Evolutionary conservation across 371 early-diverging fungal species (phyloP), one percentile per base, ranked within the genome.

Genomic region (Gilbertella persicaria): DNA sequence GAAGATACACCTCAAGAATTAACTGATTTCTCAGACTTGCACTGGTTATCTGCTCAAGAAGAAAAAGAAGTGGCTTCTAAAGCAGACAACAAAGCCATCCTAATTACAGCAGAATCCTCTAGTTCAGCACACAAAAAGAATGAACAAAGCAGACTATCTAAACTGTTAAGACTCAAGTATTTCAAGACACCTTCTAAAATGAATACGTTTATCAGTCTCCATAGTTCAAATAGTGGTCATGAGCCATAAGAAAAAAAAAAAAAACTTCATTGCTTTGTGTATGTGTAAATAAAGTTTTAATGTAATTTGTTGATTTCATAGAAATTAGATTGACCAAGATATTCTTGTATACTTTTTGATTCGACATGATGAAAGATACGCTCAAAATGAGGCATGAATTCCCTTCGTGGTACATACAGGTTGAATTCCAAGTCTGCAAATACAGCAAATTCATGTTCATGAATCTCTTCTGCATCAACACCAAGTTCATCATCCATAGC

Each of bases 341-440:
- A 82, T 7, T 79, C 80, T 56, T 79, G 71, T 3, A 75, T 73
- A 45, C 79, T 80, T 50, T 73, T 59, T 41, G 75, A 67, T 39
- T 80, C 77, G 62, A 64, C 45, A 43, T 51, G 47, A 14, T 43
- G 39, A 40, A 86, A 77, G 55, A 94, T 88, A 42, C 92, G 81
- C 48, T 90, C 83, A 62, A 96, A 81, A 63, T 96, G 96, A 3
- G 95, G 95, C 75, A 90, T 78, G 30, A 93, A 84, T 63, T 95
- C 94, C 54, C 78, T 73, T 40, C 73, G 62, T 0, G 96, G 90
- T 5, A 95, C 64, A 69, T 87, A 93, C 10, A 96, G 75, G 23
- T 81, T 83, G 61, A 96, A 96, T 26, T 92, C 92, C 24, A 96
- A 80, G 45, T 85, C 75, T 0, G 91, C 81, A 81, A 91, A 96